A percentile compares a stretch with the other conserved stretches of the same genome.
Evolutionary conservation across 192 early-diverging fungal species (phyloP).

Genomic region (Podila horticola): DNA sequence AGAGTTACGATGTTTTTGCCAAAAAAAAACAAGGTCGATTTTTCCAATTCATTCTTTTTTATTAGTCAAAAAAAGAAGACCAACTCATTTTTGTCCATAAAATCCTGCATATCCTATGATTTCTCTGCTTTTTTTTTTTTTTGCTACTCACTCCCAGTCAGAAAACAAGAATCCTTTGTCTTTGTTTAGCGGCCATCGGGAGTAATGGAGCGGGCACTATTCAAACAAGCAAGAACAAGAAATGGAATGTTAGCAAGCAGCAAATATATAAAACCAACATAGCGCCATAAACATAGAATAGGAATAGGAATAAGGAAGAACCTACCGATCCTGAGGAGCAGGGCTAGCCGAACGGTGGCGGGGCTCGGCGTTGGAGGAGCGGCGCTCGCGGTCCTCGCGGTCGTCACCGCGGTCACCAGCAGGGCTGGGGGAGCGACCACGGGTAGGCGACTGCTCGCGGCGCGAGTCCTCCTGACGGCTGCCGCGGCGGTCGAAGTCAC

Average conservation of each 20-base stretch:
- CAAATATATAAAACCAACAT: background rate
- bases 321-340: conserved; percentile 30
- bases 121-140: background rate
- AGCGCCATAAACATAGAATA: background rate
- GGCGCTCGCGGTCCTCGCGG: background rate
- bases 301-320: background rate
- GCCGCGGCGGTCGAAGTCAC: conserved; percentile 5
- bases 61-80: no score
- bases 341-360: conserved; percentile 28
- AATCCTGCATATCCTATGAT: no score
- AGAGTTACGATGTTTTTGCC: no score
- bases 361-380: conserved; percentile 2
- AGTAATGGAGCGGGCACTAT: conserved; percentile 27
- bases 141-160: conserved; percentile 1
- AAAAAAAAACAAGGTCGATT: no score
- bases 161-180: background rate
- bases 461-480: conserved; percentile 16
- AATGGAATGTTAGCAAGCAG: background rate
- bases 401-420: conserved; percentile 23
- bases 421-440: conserved; percentile 38
- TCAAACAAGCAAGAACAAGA: background rate
- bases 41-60: no score
- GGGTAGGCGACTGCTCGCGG: conserved; percentile 7
- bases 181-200: conserved; percentile 29
- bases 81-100: background rate